Evolutionary conservation across 2,329 filamentous ascomycete genomes (phyloP), one percentile per base, ranked within the genome.

Genomic region (Trichoderma asperellum): DNA sequence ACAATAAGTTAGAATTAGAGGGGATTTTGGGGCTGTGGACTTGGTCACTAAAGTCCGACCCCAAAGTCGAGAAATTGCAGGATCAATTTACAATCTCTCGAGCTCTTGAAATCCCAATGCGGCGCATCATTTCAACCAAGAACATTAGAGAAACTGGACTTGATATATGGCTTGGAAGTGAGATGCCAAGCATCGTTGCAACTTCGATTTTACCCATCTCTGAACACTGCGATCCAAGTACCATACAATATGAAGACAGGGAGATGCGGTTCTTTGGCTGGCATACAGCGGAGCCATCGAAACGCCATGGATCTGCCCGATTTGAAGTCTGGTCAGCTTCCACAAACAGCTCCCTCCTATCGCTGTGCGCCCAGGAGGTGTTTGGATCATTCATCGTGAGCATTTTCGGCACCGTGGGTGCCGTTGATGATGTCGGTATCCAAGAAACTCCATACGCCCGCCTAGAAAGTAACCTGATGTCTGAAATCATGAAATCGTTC

Each of bases 201-300:
- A n/a, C 18, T 0, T 43, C 40, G 3, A 0, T n/a, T n/a, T n/a
- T 2, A 0, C 6, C 40, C 4, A 6, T 5, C 40, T n/a, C 40
- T 43, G 18, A 43, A 43, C 40, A 7, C 18, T n/a, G 18, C 7
- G 40, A 43, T 7, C 18, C 40, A n/a, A 43, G 40, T 4, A 4
- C 18, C 0, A 4, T n/a, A 18, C 16, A 0, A 2, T 43, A 43
- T 10, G 6, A 43, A 3, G 40, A 1, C 7, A n/a, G 0, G 5
- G 16, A 43, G 4, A 43, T 2, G 0, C 16, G 40, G 3, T 10
- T 43, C 40, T 43, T 43, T 10, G 40, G 40, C 2, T 43, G 40
- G 40, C 2, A 43, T n/a, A n/a, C 40, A n/a, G 7, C 18, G 4
- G 40, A 43, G 0, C 18, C 40, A 43, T 43, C 40, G 2, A 1